Percentiles rank a stretch among this genome's conserved stretches.
These are phyloP conservation scores for Rubia yunnanensis DNA, from an alignment of 257 asterid species.

Conservation along the genomic window DNA sequence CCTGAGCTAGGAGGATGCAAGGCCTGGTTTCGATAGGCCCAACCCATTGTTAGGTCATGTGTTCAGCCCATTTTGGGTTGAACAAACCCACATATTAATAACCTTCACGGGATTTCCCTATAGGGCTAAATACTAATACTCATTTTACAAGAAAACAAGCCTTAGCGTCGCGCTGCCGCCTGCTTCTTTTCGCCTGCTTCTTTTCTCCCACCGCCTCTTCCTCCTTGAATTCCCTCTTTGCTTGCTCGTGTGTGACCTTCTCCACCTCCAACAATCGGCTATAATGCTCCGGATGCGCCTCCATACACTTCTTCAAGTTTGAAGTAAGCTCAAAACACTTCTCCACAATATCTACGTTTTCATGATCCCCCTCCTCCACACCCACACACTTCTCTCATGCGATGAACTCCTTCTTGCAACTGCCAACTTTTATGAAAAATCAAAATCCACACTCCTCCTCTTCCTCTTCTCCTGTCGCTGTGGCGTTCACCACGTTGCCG, in stretches of 20 bases:
- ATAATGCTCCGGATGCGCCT: slow-evolving; percentile 60
- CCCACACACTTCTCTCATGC: slow-evolving; percentile 75
- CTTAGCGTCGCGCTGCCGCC: too few species aligned
- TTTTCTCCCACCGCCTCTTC: slow-evolving; percentile 13
- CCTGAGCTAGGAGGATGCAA: too few species aligned
- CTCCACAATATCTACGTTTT: slow-evolving; percentile 50
- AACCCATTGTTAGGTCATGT: too few species aligned
- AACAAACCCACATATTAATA: too few species aligned
- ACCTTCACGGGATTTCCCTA: too few species aligned
- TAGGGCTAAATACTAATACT: too few species aligned
- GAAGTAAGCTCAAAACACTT: slow-evolving; percentile 49
- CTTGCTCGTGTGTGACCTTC: slow-evolving; percentile 52
- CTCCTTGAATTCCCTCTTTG: slow-evolving; percentile 36
- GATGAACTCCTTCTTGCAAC: slow-evolving; percentile 49
- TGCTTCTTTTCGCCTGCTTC: too few species aligned
- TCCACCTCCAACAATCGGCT: slow-evolving; percentile 61
- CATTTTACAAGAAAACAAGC: too few species aligned
- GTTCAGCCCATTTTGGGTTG: too few species aligned
- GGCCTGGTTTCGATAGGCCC: too few species aligned
- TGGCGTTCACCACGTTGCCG: slow-evolving; percentile 5
- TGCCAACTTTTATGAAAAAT: slow-evolving; percentile 78
- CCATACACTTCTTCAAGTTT: slow-evolving; percentile 68
- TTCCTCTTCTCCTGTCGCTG: slow-evolving; percentile 36
- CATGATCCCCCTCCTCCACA: slow-evolving; percentile 61
- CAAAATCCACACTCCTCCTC: slow-evolving; percentile 79